Percentiles rank a stretch among this genome's conserved stretches.
These are phyloP conservation scores for Alectoria sarmentosa DNA, from an alignment of 495 filamentous ascomycete genomes.

Conservation along the genomic window DNA sequence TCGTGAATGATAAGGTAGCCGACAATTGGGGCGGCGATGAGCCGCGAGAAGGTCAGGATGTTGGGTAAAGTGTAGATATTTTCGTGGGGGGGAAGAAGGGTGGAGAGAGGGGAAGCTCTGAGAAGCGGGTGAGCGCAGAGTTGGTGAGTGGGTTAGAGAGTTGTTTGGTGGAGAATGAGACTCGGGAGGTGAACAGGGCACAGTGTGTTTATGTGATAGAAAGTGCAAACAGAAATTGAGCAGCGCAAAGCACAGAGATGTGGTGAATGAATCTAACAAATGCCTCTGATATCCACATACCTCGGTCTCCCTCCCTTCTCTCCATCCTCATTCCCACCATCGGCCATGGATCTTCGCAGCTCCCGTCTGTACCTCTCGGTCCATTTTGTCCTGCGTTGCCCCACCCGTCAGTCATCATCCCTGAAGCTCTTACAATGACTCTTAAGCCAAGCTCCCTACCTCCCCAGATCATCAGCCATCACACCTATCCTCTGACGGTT, in stretches of 20 bases:
- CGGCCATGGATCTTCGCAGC: neutral
- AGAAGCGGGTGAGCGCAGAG: neutral
- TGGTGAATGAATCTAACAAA: neutral
- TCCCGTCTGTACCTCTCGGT: neutral
- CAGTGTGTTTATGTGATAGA: neutral
- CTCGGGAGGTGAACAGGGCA: neutral
- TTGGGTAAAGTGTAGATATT: slow-evolving; percentile 97
- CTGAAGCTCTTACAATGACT: neutral
- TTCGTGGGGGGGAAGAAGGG: slow-evolving; percentile 57
- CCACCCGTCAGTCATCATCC: neutral
- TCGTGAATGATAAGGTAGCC: slow-evolving; percentile 86
- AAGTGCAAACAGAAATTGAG: neutral
- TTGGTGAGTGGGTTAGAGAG: neutral
- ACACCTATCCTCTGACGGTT: neutral
- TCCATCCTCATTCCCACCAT: neutral
- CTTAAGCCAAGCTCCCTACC: neutral
- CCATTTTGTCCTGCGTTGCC: neutral
- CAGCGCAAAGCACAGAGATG: neutral
- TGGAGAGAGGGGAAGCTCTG: slow-evolving; percentile 34
- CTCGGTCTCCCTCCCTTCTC: neutral
- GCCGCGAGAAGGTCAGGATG: slow-evolving; percentile 77
- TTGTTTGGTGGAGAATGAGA: neutral
- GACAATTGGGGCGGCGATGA: slow-evolving; percentile 75
- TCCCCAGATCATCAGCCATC: neutral
- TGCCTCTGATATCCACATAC: slow-evolving; percentile 1